These are phyloP conservation scores for Aspergillus sclerotioniger DNA, from an alignment of 495 filamentous ascomycete genomes.

Conservation along the genomic window DNA sequence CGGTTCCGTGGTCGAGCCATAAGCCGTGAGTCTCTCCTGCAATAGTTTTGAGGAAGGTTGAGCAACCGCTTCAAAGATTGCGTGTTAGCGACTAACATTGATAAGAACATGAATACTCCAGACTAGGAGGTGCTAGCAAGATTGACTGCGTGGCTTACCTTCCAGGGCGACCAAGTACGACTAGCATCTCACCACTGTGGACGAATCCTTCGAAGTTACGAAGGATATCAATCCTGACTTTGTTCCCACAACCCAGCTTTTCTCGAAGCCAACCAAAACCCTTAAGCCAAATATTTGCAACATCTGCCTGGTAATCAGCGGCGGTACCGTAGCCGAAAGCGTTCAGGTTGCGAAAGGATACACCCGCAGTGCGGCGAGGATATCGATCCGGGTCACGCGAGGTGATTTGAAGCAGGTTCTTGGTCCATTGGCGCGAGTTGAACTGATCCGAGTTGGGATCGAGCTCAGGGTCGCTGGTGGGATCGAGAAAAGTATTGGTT, in stretches of 20 bases:
- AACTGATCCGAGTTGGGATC: conserved; percentile 44
- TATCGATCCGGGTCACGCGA: conserved; percentile 43
- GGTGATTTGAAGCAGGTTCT: conserved; percentile 40
- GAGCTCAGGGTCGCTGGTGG: conserved; percentile 38
- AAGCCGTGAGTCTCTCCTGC: conserved; percentile 75
- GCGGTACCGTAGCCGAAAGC: conserved; percentile 71
- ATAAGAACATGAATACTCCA: not conserved
- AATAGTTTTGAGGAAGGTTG: conserved; percentile 77
- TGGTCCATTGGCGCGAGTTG: conserved; percentile 47
- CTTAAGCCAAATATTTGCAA: conserved; percentile 63
- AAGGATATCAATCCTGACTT: conserved; percentile 67
- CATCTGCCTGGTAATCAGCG: conserved; percentile 74
- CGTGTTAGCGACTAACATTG: not conserved
- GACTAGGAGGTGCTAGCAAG: not conserved
- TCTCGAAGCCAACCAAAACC: conserved; percentile 43
- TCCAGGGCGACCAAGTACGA: conserved; percentile 76
- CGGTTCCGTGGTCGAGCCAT: conserved; percentile 58
- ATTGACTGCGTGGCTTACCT: conserved; percentile 29
- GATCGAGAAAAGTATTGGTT: conserved; percentile 44
- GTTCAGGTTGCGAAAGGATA: conserved; percentile 59
- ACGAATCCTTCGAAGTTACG: conserved; percentile 78
- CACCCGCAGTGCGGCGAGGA: conserved; percentile 41
- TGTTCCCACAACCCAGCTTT: conserved; percentile 49
- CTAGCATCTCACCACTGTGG: conserved; percentile 72
- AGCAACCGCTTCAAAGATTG: conserved; percentile 56